Evolutionary conservation across 169 alveolate species (phyloP), one percentile per base, ranked within the genome.

Genomic region (Toxoplasma gondii): DNA sequence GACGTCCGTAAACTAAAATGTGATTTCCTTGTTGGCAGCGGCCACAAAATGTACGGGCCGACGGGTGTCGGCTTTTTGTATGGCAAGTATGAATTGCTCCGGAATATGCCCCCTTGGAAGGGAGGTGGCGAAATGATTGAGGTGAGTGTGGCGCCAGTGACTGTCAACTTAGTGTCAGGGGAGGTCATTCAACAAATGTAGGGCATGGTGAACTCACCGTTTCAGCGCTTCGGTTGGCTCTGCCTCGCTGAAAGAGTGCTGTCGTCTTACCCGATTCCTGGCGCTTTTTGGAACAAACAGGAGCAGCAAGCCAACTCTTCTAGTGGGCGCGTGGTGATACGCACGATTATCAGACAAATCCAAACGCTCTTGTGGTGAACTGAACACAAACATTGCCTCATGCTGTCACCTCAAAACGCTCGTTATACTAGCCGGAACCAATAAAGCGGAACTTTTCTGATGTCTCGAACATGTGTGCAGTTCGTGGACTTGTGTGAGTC

Each of bases 21-120:
- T 31, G 97, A 95, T 94, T 95, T 93, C 58, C 86, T 95, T 53
- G 97, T 93, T 4, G 97, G 95, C 74, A 87, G 94, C 88, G 97
- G 97, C 64, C 97, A 95, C 87, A 95, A 95, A 70, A 95, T 95
- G 97, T 91, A 82, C 31, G 97, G 97, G 41, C 96, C 96, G 19
- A 95, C 95, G 0, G 96, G 96, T 4, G 92, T 93, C 44, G 96
- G 95, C 29, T 82, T 93, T 44, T 64, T 95, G 44, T 95, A 94
- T 93, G 96, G 96, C 78, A 90, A 83, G 84, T 45, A 91, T 0
- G 92, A 92, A 84, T 34, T 94, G 58, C 94, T 95, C 54, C 95
- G 83, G 94, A 69, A 41, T 53, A 94, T 93, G 96, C 95, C 93
- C 19, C 95, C 96, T 1, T 88, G 95, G 95, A 93, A 88, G 74